phyloP scores from a whole-genome alignment of 768 basidiomycete genomes.

The Mycena galopus region DNA sequence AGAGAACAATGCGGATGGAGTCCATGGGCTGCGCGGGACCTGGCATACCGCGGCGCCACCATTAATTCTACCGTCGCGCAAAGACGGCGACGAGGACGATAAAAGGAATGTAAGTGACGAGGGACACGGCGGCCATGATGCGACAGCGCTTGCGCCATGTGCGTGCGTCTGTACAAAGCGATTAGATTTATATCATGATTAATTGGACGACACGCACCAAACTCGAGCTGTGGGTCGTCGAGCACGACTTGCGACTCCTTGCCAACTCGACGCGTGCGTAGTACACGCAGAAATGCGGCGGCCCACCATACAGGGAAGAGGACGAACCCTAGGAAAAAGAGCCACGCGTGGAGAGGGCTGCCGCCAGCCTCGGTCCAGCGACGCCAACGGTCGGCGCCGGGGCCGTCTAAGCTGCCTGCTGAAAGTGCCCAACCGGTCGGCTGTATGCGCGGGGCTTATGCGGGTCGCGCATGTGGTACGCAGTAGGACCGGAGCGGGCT shows the following conservation, averaged over 20 bases:
- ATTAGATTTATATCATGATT: background rate
- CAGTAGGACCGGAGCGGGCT: constrained; percentile 47
- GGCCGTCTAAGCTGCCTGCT: constrained; percentile 51
- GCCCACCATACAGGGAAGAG: constrained; percentile 70
- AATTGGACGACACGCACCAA: constrained; percentile 52
- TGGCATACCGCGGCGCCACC: constrained; percentile 1
- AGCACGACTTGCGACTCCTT: constrained; percentile 59
- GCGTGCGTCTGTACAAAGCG: constrained; percentile 56
- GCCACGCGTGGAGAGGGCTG: constrained; percentile 64
- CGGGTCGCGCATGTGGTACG: constrained; percentile 70
- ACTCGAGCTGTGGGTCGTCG: constrained; percentile 69
- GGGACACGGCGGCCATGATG: constrained; percentile 61
- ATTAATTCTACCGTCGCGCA: constrained; percentile 34
- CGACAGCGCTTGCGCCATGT: constrained; percentile 69
- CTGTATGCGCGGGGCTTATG: constrained; percentile 55
- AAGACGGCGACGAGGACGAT: constrained; percentile 67
- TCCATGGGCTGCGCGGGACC: constrained; percentile 5
- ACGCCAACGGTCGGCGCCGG: constrained; percentile 44
- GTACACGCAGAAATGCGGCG: constrained; percentile 56
- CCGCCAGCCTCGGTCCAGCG: constrained; percentile 38
- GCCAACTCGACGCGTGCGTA: constrained; percentile 59
- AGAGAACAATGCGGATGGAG: too few relatives aligned
- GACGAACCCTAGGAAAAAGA: constrained; percentile 66
- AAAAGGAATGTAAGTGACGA: constrained; percentile 70
- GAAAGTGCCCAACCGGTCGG: constrained; percentile 59